Base-by-base conservation (phyloP, 495 filamentous ascomycete genomes). In the Hyaloscypha hepaticicola region DNA sequence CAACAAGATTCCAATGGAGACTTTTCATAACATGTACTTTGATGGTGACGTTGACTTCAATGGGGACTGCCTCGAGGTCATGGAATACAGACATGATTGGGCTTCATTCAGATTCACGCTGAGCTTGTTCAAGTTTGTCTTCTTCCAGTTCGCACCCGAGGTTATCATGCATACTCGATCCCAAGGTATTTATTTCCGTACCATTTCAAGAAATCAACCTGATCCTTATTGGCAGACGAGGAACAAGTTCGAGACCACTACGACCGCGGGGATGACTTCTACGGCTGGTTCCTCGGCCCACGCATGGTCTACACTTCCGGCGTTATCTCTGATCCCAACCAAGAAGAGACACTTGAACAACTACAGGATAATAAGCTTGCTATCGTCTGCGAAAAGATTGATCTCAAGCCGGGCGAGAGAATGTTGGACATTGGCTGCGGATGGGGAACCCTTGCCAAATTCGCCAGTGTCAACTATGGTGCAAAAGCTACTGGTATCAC, bases 261-360 rank as follows among this genome's bases (percentile, higher is more conserved):
- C 76, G 91, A 94, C 79, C 85, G 89, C 70, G 91, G 91, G 69
- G 89, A 95, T 75, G 91, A 96, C 77, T 90, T 91, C 77, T 96
- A 96, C 79, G 85, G 81, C 74, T 96, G 90, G 89, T 94, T 94
- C 79, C 83, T 96, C 52, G 91, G 91, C 65, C 91, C 90, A 45
- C 90, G 91, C 70, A 96, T 96, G 91, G 88, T 94, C 76, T 96
- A 94, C 77, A 94, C 91, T 50, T 90, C 88, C 14, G 91, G 91
- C 53, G 80, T 96, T 64, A 90, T 96, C 75, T 85, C 85, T 21
- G 90, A 96, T 71, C 82, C 87, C 72, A 83, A 83, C 76, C 79
- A 77, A 27, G 91, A 93, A 75, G 91, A 96, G 75, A 82, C 84
- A 16, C 85, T 96, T 29, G 91, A 96, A 77, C 79, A 94, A 75